A percentile compares a stretch with the other conserved stretches of the same genome.
Conservation (phyloP, 805 yeast genomes). For the Saccharomycopsis sp. region DNA sequence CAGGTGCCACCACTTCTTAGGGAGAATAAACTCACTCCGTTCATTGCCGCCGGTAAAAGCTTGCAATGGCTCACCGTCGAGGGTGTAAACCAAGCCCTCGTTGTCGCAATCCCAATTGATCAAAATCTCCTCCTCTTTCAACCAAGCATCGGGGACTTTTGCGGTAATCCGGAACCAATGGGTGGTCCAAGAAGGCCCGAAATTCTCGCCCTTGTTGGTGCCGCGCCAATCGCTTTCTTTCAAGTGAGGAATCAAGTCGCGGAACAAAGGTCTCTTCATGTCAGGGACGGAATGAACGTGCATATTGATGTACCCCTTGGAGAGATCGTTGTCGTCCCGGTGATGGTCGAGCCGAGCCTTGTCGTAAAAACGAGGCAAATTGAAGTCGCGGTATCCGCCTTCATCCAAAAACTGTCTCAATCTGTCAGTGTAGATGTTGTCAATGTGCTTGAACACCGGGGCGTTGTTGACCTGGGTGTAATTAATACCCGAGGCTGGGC, state of each 20-base stretch:
- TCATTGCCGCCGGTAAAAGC: constrained; percentile 86
- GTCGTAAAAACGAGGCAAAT: constrained; percentile 77
- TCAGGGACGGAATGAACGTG: constrained; percentile 69
- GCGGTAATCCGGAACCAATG: constrained; percentile 79
- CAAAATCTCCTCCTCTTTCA: constrained; percentile 42
- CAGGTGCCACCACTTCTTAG: constrained; percentile 41
- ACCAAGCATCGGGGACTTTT: constrained; percentile 49
- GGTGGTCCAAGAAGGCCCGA: constrained; percentile 96
- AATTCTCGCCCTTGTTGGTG: constrained; percentile 61
- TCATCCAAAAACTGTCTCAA: constrained; percentile 68
- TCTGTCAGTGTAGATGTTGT: constrained; percentile 61
- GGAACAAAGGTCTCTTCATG: constrained; percentile 53
- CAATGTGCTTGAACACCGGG: constrained; percentile 72
- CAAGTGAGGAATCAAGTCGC: constrained; percentile 46
- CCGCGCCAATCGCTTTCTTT: constrained; percentile 38
- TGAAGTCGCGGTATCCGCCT: constrained; percentile 67
- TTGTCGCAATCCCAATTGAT: constrained; percentile 80
- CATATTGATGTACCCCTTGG: constrained; percentile 42
- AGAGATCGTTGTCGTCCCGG: constrained; percentile 25
- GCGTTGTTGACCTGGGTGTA: constrained; percentile 34
- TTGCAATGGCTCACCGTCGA: constrained; percentile 59
- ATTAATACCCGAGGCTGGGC: too few species aligned
- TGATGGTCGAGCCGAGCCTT: constrained; percentile 41
- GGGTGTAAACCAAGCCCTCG: constrained; percentile 74
- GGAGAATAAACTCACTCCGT: constrained; percentile 64